phyloP scores from a whole-genome alignment of 805 yeast genomes.

The Zygoascus bituminiphila region DNA sequence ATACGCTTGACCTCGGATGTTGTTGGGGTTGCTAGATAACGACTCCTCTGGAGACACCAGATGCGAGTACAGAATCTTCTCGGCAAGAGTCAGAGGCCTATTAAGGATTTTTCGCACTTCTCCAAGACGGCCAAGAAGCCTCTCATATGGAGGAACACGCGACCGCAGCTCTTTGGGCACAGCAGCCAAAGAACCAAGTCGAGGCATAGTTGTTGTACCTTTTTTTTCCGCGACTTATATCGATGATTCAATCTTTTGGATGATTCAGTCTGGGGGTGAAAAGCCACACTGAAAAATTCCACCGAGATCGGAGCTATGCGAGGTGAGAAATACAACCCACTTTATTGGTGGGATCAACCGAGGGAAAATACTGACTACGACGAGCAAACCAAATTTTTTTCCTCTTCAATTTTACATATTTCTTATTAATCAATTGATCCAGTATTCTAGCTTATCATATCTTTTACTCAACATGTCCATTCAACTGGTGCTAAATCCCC shows the following conservation, averaged over 20 bases:
- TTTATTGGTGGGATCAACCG: no score
- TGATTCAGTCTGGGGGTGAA: no score
- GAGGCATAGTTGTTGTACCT: conserved; percentile 33
- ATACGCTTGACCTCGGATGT: conserved; percentile 79
- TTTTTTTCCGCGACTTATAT: conserved; percentile 28
- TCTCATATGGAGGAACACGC: conserved; percentile 83
- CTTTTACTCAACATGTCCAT: no score
- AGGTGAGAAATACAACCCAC: no score
- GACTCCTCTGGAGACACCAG: conserved; percentile 79
- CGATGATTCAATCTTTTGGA: background rate
- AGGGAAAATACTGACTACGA: no score
- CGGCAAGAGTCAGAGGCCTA: conserved; percentile 84
- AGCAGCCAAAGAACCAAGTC: background rate
- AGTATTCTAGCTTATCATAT: no score
- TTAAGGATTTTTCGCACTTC: conserved; percentile 59
- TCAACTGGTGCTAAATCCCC: no score
- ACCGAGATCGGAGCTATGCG: no score
- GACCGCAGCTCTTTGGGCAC: conserved; percentile 40
- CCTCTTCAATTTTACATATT: no score
- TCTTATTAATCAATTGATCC: no score
- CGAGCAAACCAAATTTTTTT: no score
- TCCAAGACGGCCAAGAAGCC: conserved; percentile 55
- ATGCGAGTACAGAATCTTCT: conserved; percentile 90
- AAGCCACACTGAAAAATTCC: background rate
- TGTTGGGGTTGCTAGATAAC: conserved; percentile 40